A percentile compares a stretch with the other conserved stretches of the same genome.
Conservation (phyloP, 768 basidiomycete genomes). For the Astraeus odoratus region DNA sequence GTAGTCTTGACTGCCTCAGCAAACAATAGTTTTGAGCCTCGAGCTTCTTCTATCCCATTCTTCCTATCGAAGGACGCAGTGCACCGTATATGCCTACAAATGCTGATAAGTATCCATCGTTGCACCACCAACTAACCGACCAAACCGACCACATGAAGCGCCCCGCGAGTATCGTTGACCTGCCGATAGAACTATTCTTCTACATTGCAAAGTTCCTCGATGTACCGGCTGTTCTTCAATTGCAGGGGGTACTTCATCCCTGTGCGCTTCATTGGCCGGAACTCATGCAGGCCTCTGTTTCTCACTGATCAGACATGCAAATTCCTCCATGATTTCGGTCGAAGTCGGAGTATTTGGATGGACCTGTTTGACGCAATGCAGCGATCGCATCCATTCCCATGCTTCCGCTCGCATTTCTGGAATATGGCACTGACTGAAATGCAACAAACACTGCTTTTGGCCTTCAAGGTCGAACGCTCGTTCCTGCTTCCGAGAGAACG, state of each 20-base stretch:
- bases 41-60: too few species aligned
- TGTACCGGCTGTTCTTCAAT: slow-evolving; percentile 11
- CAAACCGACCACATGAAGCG: too few species aligned
- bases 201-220: slow-evolving; percentile 11
- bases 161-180: not conserved
- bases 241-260: slow-evolving; percentile 10
- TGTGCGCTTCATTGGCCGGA: not conserved
- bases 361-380: slow-evolving; percentile 9
- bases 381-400: slow-evolving; percentile 11
- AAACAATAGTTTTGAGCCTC: too few species aligned
- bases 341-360: slow-evolving; percentile 15
- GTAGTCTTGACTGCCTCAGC: too few species aligned
- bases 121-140: too few species aligned
- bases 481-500: slow-evolving; percentile 12
- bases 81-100: too few species aligned
- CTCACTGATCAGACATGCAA: slow-evolving; percentile 18
- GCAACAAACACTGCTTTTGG: slow-evolving; percentile 10
- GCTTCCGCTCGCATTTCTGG: slow-evolving; percentile 7
- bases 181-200: slow-evolving; percentile 16
- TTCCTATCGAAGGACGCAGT: too few species aligned
- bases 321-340: slow-evolving; percentile 11
- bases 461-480: slow-evolving; percentile 9
- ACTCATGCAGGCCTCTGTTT: not conserved
- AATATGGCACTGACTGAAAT: slow-evolving; percentile 8
- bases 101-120: too few species aligned